Evolutionary conservation across 1,284 basidiomycete species (phyloP).

Genomic region (Porogramme epimiltina): DNA sequence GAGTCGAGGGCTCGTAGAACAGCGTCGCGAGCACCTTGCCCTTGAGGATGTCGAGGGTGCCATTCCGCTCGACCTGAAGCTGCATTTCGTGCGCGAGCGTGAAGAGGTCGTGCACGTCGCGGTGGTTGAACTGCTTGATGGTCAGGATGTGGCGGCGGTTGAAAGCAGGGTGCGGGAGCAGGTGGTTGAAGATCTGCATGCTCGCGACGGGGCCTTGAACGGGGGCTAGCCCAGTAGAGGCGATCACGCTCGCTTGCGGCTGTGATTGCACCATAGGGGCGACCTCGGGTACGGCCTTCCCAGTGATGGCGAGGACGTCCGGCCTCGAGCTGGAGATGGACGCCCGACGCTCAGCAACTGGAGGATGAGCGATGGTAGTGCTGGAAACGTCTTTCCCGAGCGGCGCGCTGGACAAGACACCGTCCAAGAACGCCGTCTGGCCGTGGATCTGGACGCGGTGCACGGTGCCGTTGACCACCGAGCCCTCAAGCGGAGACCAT

Average conservation of each 20-base stretch:
- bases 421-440: conserved; percentile 92
- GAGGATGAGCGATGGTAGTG: conserved; percentile 56
- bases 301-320: conserved; percentile 14
- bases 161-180: conserved; percentile 70
- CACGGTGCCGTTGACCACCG: conserved; percentile 71
- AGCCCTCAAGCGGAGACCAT: conserved; percentile 88
- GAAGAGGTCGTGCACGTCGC: conserved; percentile 94
- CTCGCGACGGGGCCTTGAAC: conserved; percentile 40
- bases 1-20: conserved; percentile 98
- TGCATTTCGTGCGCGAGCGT: conserved; percentile 97
- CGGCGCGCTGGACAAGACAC: conserved; percentile 65
- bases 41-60: conserved; percentile 86
- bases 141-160: conserved; percentile 90
- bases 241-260: conserved; percentile 1
- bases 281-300: conserved; percentile 14
- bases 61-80: conserved; percentile 90
- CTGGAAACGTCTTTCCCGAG: conserved; percentile 85
- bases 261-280: conserved; percentile 8
- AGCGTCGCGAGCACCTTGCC: conserved; percentile 94
- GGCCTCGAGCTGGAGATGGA: conserved; percentile 28
- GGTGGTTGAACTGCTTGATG: conserved; percentile 91
- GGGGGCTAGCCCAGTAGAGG: conserved; percentile 16
- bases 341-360: conserved; percentile 29
- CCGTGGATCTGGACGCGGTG: conserved; percentile 93
- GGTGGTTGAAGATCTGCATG: conserved; percentile 41